phyloP scores from a whole-genome alignment of 2,329 filamentous ascomycete species.

The Fusarium clavum region DNA sequence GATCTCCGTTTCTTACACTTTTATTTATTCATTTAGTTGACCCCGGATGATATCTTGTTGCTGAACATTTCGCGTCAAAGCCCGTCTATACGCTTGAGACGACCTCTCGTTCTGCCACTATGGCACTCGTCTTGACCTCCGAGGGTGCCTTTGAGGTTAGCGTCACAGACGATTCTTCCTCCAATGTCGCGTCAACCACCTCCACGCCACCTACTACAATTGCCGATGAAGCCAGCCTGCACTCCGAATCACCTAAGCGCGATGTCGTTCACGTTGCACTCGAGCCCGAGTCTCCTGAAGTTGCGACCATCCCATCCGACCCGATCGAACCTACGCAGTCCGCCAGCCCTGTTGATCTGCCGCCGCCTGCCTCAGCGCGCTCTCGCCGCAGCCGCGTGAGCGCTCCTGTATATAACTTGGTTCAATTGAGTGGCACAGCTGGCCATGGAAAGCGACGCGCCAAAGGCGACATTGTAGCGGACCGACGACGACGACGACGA shows the following conservation, averaged over 20 bases:
- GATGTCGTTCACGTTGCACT: conserved; percentile 52
- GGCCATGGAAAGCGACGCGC: conserved; percentile 68
- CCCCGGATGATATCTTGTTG: conserved; percentile 20
- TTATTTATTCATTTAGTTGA: neutral
- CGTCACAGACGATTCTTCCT: conserved; percentile 55
- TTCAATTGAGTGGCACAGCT: conserved; percentile 70
- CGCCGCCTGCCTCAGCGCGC: conserved; percentile 47
- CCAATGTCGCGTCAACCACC: conserved; percentile 66
- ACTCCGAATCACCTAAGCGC: conserved; percentile 58
- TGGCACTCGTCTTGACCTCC: conserved; percentile 49
- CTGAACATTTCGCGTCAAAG: conserved; percentile 38
- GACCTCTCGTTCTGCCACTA: conserved; percentile 36
- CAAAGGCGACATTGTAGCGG: conserved; percentile 61
- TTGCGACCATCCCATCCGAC: conserved; percentile 23
- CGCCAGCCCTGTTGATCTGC: conserved; percentile 21
- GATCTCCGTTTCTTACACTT: neutral
- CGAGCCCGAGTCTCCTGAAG: conserved; percentile 47
- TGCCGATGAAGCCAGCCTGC: conserved; percentile 70
- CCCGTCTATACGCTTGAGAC: conserved; percentile 17
- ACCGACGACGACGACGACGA: conserved; percentile 60
- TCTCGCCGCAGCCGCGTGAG: conserved; percentile 67
- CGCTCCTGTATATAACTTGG: conserved; percentile 74
- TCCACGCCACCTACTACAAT: conserved; percentile 76
- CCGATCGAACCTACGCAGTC: conserved; percentile 27
- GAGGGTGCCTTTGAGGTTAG: conserved; percentile 50